Base-by-base conservation (phyloP, 805 yeast genomes). In the Teunomyces barrocoloradensis region DNA sequence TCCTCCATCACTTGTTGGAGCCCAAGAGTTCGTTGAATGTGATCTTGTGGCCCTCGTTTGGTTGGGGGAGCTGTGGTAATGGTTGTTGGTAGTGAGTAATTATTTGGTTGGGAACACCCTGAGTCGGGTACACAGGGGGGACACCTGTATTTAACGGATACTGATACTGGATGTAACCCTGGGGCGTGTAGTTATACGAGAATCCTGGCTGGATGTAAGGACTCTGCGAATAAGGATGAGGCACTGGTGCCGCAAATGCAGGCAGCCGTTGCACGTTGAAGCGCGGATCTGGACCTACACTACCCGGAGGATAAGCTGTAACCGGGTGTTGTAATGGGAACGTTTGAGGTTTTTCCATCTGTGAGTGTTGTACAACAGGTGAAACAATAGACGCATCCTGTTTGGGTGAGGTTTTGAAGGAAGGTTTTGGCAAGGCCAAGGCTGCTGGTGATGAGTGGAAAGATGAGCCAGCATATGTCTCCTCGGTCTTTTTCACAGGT, bases 401-500 rank as follows among this genome's bases (percentile, higher is more conserved):
- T 40, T 55, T 59, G 1, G 68, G 63, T 10, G 66, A 61, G 1
- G 61, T 49, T 41, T 66, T 70, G 54, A 79, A 79, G 5, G 81
- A 71, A 7, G 84, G 84, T 53, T 78, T 79, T 13, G 84, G 84
- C 50, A 79, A 71, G 12, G 78, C 74, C 48, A 77, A 63, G 3
- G 82, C 82, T 29, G 79, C 78, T 1, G 84, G 84, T 20, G 81
- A 77, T 28, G 79, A 74, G 57, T 76, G 80, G 57, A 79, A 79
- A 32, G 82, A 75, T 32, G 82, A 74, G 27, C 84, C 84, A 45
- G 84, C 84, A 59, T 78, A 79, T 44, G 71, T 66, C 25, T 68
- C 69, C 45, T 61, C 68, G n/a, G 32, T 25, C 11, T 47, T 40
- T 43, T 51, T 48, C 25, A 36, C 12, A 21, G 34, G 4, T 6